These are phyloP conservation scores for Hypomyces rosellus DNA, from an alignment of 2,329 filamentous ascomycete genomes.

Conservation along the genomic window DNA sequence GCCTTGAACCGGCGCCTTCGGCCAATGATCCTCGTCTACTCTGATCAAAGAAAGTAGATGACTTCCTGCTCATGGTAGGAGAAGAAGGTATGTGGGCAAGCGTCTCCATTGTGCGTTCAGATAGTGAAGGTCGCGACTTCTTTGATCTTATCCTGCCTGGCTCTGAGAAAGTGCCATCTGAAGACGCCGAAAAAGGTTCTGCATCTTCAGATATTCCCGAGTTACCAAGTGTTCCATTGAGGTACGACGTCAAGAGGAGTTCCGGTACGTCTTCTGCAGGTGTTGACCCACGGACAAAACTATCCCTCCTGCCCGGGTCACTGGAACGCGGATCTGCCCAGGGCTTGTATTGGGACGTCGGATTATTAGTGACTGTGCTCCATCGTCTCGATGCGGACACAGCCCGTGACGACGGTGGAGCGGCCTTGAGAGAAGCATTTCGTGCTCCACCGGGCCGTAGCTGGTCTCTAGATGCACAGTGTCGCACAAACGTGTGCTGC, in stretches of 20 bases:
- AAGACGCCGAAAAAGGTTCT: constrained; percentile 3
- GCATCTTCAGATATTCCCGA: constrained; percentile 15
- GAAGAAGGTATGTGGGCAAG: constrained; percentile 72
- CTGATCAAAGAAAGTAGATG: constrained; percentile 66
- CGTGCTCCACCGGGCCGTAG: constrained; percentile 13
- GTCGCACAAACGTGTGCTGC: constrained; percentile 14
- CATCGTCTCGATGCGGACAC: constrained; percentile 8
- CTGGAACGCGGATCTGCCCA: constrained; percentile 8
- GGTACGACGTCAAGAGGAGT: constrained; percentile 5
- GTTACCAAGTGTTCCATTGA: constrained; percentile 5
- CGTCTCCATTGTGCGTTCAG: constrained; percentile 82
- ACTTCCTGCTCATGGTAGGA: constrained; percentile 59
- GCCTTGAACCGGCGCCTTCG: constrained; percentile 40
- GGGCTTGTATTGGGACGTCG: constrained; percentile 7
- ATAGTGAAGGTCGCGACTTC: constrained; percentile 53
- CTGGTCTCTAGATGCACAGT: constrained; percentile 16
- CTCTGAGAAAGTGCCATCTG: constrained; percentile 13
- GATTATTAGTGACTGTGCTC: constrained; percentile 11
- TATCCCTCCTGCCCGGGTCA: not conserved
- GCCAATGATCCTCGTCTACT: constrained; percentile 50
- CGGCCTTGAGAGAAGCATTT: constrained; percentile 10
- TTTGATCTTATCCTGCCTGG: constrained; percentile 17
- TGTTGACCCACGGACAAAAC: not conserved
- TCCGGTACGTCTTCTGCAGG: constrained; percentile 19
- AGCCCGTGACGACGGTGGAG: constrained; percentile 12